These are phyloP conservation scores for Alternaria solani DNA, from an alignment of 2,329 filamentous ascomycete species.

Conservation along the genomic window DNA sequence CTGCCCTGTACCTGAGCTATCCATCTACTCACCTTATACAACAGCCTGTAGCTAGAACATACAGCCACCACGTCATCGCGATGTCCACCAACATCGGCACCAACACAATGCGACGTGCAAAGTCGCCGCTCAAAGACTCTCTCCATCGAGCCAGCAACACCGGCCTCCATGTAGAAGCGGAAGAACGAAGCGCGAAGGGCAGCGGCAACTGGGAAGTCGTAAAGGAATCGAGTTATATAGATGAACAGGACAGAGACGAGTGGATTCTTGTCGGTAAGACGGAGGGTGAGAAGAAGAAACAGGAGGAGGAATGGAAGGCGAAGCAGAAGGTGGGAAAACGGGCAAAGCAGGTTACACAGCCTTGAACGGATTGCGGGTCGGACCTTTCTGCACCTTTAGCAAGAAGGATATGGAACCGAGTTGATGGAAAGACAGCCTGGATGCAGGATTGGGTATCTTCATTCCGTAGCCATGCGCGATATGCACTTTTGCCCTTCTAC, in stretches of 20 bases:
- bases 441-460: conserved; percentile 10
- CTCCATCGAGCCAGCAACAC: conserved; percentile 10
- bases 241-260: not conserved
- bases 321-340: not conserved
- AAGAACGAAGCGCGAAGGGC: not conserved
- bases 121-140: conserved; percentile 15
- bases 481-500: not conserved
- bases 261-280: conserved; percentile 6
- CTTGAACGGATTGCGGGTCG: too few relatives aligned
- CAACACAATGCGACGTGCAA: not conserved
- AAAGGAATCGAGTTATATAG: not conserved
- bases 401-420: not conserved
- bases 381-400: not conserved
- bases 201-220: not conserved
- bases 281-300: not conserved
- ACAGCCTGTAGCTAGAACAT: not conserved
- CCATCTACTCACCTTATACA: not conserved
- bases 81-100: not conserved
- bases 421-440: not conserved
- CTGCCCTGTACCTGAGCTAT: too few relatives aligned
- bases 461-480: conserved; percentile 1
- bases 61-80: not conserved
- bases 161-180: conserved; percentile 5
- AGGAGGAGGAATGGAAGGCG: not conserved
- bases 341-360: not conserved